phyloP scores from a whole-genome alignment of 1,139 yeast genomes.

The Protomyces macrosporus region DNA sequence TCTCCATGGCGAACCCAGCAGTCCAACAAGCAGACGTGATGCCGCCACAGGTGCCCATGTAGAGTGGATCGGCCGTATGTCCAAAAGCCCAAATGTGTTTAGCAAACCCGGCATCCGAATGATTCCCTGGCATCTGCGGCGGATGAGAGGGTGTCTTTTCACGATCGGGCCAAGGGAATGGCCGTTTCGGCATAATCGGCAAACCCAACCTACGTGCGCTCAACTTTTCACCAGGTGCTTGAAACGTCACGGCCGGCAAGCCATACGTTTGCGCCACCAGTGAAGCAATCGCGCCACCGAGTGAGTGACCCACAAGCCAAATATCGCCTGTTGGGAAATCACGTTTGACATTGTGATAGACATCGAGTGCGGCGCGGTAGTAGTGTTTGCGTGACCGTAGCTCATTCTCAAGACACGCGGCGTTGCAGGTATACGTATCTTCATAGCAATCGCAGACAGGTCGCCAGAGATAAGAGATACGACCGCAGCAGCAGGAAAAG shows the following conservation, averaged over 20 bases:
- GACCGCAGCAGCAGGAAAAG: constrained; percentile 94
- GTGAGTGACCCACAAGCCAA: constrained; percentile 94
- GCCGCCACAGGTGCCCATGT: constrained; percentile 95
- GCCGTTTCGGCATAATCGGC: constrained; percentile 44
- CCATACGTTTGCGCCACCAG: constrained; percentile 86
- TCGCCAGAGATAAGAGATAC: constrained; percentile 83
- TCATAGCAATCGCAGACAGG: constrained; percentile 94
- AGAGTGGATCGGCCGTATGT: constrained; percentile 95
- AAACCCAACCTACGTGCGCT: constrained; percentile 50
- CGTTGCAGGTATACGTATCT: constrained; percentile 81
- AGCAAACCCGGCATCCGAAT: constrained; percentile 67
- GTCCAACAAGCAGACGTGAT: constrained; percentile 84
- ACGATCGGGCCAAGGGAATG: not conserved
- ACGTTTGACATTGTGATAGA: constrained; percentile 64
- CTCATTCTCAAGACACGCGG: constrained; percentile 76
- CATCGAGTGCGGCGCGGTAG: constrained; percentile 71
- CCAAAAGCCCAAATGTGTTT: constrained; percentile 79
- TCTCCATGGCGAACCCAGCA: constrained; percentile 97
- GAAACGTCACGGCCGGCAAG: constrained; percentile 56
- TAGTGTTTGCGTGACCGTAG: constrained; percentile 70
- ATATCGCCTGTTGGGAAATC: constrained; percentile 65
- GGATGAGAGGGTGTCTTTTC: constrained; percentile 45
- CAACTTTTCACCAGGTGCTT: constrained; percentile 78
- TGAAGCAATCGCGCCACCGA: constrained; percentile 84
- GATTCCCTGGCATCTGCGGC: constrained; percentile 55